Conservation (phyloP, 768 basidiomycete species). For the Hericium rajendrae region DNA sequence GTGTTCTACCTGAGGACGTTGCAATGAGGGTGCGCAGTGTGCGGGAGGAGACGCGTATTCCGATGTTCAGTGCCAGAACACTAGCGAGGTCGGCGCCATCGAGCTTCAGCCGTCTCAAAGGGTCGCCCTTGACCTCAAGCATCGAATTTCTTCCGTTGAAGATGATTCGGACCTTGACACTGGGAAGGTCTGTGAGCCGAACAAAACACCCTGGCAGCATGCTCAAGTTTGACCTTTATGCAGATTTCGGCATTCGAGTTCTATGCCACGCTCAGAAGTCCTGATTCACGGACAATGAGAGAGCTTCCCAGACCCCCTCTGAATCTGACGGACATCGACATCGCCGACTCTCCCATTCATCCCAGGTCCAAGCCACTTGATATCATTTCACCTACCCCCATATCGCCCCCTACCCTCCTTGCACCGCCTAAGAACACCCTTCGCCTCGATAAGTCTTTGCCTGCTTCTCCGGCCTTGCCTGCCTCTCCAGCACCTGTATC, state of each 20-base stretch:
- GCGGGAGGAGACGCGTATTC: constrained; percentile 29
- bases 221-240: not conserved
- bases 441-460: constrained; percentile 10
- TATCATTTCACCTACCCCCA: not conserved
- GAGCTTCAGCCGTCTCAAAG: constrained; percentile 14
- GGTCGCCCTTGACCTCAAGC: not conserved
- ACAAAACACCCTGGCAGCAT: not conserved
- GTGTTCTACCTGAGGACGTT: constrained; percentile 40
- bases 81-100: constrained; percentile 30
- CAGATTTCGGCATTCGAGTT: not conserved
- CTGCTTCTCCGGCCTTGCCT: constrained; percentile 8
- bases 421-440: constrained; percentile 9
- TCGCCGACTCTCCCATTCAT: not conserved
- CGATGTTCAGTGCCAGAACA: constrained; percentile 36
- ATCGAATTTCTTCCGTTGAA: not conserved
- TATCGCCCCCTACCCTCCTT: not conserved
- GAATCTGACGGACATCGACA: not conserved
- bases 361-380: not conserved
- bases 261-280: too few species aligned
- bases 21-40: constrained; percentile 36
- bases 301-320: not conserved
- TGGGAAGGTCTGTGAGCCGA: not conserved
- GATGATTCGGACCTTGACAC: not conserved
- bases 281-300: not conserved
- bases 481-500: constrained; percentile 4